Evolutionary conservation across 495 filamentous ascomycete species (phyloP).

Genomic region (Penicillium herquei): DNA sequence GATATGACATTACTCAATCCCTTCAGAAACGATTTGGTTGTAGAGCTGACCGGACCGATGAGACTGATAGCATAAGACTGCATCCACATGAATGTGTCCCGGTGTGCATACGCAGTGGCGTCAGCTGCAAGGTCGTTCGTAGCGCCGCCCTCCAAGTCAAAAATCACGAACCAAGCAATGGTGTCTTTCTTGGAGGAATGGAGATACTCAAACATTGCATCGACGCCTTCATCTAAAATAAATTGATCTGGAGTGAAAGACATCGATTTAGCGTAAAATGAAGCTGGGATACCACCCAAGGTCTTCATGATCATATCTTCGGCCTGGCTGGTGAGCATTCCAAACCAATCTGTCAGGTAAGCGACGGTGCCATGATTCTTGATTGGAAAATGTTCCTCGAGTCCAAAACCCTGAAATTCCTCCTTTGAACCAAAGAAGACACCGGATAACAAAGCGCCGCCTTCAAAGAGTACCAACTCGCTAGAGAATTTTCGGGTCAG

Average conservation of each 20-base stretch:
- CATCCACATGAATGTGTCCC: slow-evolving; percentile 46
- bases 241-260: slow-evolving; percentile 48
- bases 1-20: slow-evolving; percentile 42
- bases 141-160: slow-evolving; percentile 45
- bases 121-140: slow-evolving; percentile 35
- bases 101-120: slow-evolving; percentile 46
- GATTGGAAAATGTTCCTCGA: slow-evolving; percentile 32
- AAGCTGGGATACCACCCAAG: slow-evolving; percentile 31
- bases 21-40: slow-evolving; percentile 36
- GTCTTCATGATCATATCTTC: slow-evolving; percentile 37
- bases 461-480: slow-evolving; percentile 26
- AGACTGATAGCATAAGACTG: slow-evolving; percentile 44
- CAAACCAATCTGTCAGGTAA: slow-evolving; percentile 57
- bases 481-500: slow-evolving; percentile 54
- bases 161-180: slow-evolving; percentile 43
- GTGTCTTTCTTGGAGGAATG: slow-evolving; percentile 44
- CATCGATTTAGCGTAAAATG: slow-evolving; percentile 49
- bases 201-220: slow-evolving; percentile 41
- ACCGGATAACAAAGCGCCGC: slow-evolving; percentile 33
- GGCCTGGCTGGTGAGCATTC: slow-evolving; percentile 45
- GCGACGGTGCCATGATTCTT: slow-evolving; percentile 26
- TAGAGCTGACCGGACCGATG: slow-evolving; percentile 34
- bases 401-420: slow-evolving; percentile 37
- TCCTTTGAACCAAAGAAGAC: slow-evolving; percentile 39
- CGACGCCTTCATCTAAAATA: slow-evolving; percentile 33